phyloP scores from a whole-genome alignment of 441 rosid species.

The Theobroma grandiflorum region DNA sequence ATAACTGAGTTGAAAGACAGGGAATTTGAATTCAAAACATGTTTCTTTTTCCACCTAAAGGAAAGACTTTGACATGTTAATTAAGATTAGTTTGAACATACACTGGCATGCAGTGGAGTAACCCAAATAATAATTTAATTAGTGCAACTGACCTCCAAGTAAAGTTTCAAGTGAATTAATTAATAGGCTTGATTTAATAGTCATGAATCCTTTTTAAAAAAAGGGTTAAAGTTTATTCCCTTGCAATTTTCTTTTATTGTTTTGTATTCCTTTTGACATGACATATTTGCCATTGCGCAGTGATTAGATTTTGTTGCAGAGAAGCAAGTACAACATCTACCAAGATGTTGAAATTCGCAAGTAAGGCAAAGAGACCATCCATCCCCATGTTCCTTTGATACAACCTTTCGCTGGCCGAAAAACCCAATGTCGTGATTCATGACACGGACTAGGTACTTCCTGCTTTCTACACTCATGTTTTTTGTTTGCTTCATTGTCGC shows the following conservation, averaged over 20 bases:
- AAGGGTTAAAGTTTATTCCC: no score
- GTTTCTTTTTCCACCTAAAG: no score
- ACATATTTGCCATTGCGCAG: background rate
- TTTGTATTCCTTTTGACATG: background rate
- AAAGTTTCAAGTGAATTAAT: no score
- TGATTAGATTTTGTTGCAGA: background rate
- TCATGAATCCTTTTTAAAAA: no score
- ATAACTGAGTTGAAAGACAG: no score
- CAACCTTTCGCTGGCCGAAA: background rate
- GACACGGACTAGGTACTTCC: background rate
- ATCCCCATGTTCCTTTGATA: background rate
- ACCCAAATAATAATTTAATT: no score
- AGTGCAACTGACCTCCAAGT: no score
- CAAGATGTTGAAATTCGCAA: background rate
- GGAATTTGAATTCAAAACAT: no score
- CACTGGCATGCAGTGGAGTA: no score
- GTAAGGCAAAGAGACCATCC: background rate
- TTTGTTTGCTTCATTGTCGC: conserved; percentile 9
- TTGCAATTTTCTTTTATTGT: background rate
- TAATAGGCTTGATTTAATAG: no score
- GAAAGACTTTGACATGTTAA: no score
- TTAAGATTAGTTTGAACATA: no score
- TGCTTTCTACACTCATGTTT: background rate
- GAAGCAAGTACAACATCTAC: background rate
- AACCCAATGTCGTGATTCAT: conserved; percentile 1